Percentiles rank a stretch among this genome's conserved stretches.
Conservation (phyloP, 306 rosid species). For the barrel medic (Medicago truncatula) region DNA sequence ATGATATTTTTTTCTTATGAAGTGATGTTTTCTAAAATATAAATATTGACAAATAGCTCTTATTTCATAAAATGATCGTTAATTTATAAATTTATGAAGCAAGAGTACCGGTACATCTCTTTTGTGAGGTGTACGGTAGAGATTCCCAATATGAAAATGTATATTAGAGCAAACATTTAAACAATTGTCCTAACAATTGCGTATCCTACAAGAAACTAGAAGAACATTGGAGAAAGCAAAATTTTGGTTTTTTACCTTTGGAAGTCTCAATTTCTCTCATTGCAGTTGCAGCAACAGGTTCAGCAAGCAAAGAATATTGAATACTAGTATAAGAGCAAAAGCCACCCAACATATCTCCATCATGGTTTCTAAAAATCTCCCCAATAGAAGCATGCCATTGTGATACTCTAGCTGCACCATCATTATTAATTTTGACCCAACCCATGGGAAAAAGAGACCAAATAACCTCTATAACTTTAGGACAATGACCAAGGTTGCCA, state of each 20-base stretch:
- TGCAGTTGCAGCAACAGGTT: background rate
- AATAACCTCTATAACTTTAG: too few species aligned
- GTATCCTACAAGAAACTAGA: background rate
- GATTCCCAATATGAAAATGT: too few species aligned
- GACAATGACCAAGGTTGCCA: too few species aligned
- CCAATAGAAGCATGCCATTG: background rate
- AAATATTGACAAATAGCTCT: too few species aligned
- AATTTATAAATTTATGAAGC: too few species aligned
- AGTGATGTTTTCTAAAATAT: too few species aligned
- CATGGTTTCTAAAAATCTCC: background rate
- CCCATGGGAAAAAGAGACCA: too few species aligned
- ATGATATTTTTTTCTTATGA: too few species aligned
- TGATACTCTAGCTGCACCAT: background rate
- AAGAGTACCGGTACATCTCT: too few species aligned
- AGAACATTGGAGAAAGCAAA: background rate
- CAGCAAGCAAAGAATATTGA: background rate
- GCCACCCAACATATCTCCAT: background rate
- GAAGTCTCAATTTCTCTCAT: background rate
- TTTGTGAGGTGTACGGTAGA: too few species aligned
- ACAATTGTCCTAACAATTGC: background rate
- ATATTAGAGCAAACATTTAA: background rate
- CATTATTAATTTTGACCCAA: too few species aligned
- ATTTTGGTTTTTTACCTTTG: background rate
- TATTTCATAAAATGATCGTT: too few species aligned
- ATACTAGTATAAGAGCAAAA: background rate